Evolutionary conservation across 371 early-diverging fungal species (phyloP), one percentile per base, ranked within the genome.

Genomic region (Capillidium heterosporum): DNA sequence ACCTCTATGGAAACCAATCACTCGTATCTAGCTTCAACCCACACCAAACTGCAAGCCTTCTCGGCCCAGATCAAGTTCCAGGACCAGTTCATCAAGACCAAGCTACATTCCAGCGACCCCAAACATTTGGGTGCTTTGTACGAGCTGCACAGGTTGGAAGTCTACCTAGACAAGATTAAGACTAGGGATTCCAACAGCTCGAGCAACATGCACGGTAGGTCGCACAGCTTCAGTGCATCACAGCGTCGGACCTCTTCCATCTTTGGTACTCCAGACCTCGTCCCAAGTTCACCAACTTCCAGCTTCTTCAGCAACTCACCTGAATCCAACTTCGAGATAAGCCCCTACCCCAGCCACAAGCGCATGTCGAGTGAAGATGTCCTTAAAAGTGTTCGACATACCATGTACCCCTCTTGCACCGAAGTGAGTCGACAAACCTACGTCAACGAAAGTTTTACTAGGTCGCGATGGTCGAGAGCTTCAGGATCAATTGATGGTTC

Each of bases 101-200:
- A 49, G 50, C 50, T 49, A 4, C 50, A 49, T 27, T 49, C 50
- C 3, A 11, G 5, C 32, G 50, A 49, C 24, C 50, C 50, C 4
- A 49, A 24, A 24, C 24, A 49, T 24, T 31, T 31, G 15, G 50
- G 50, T 11, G 31, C 24, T 4, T 49, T 49, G 15, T 28, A 49
- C 32, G 50, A 49, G 50, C 50, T 49, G 28, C 50, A 49, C 15
- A 24, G 31, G 50, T 28, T 49, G 28, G 50, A 49, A 11, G 8
- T 31, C 24, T 49, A 49, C 24, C 28, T 49, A 3, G 50, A 49
- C 13, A 49, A 49, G 31, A 31, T 49, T 31, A 49, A 49, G 50
- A 29, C 32, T 26, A 24, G 50, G 15, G 50, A 49, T 24, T 17
- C 24, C 32, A 31, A 24, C 24, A 35, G 13, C 13, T 13, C 13